Conservation (phyloP, 1,139 yeast species). For the Arxiozyma slooffiae region DNA sequence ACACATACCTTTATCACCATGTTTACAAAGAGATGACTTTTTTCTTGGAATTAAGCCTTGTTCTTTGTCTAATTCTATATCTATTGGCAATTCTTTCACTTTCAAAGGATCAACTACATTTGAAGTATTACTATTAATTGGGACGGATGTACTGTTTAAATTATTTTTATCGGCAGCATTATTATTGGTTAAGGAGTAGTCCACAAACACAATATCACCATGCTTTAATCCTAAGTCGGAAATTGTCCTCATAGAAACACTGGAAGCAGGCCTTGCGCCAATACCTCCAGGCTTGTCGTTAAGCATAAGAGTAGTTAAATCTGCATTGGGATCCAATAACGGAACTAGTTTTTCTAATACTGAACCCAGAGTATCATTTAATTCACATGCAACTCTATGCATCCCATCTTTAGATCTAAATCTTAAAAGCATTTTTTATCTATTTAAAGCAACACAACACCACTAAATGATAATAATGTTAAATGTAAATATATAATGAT, state of each 20-base stretch:
- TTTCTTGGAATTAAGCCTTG: conserved; percentile 66
- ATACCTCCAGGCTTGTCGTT: conserved; percentile 36
- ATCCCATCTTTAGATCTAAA: conserved; percentile 80
- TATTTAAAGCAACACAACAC: background rate
- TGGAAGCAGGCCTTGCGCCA: background rate
- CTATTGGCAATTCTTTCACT: conserved; percentile 47
- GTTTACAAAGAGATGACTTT: conserved; percentile 62
- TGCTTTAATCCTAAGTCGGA: conserved; percentile 52
- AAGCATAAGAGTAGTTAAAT: conserved; percentile 25
- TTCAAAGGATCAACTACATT: conserved; percentile 13
- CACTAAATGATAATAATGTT: background rate
- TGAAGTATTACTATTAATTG: background rate
- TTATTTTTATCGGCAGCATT: conserved; percentile 3
- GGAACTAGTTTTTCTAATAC: conserved; percentile 38
- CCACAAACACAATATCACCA: conserved; percentile 73
- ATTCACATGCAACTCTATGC: conserved; percentile 53
- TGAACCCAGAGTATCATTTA: conserved; percentile 38
- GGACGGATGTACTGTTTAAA: conserved; percentile 2
- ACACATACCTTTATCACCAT: conserved; percentile 93
- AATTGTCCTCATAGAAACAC: conserved; percentile 37
- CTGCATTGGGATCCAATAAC: conserved; percentile 18
- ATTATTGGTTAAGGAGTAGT: conserved; percentile 33
- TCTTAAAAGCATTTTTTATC: conserved; percentile 44
- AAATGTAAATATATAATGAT: too few relatives aligned
- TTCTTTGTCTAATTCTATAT: conserved; percentile 53